Evolutionary conservation across 169 alveolate species (phyloP).

Genomic region (Plasmodium gallinaceum): DNA sequence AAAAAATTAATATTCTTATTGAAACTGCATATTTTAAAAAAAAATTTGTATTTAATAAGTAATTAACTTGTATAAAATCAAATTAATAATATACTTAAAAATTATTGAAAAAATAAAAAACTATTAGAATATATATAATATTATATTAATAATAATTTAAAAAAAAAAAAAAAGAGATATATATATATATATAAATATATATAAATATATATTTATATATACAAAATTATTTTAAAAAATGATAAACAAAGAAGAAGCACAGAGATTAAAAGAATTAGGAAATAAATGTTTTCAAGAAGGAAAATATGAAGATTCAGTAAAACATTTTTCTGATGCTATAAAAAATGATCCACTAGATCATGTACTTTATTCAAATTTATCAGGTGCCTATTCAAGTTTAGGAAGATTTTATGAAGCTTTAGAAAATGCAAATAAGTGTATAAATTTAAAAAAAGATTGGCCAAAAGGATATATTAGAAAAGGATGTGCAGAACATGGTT

Average conservation of each 20-base stretch:
- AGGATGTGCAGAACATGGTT: constrained; percentile 91
- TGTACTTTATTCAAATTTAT: constrained; percentile 94
- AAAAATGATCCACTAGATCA: constrained; percentile 92
- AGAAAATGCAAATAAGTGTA: constrained; percentile 93
- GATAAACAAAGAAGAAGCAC: constrained; percentile 83
- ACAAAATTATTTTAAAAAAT: constrained; percentile 8
- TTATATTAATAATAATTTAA: not conserved
- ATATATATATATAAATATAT: constrained; percentile 3
- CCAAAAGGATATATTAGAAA: constrained; percentile 94
- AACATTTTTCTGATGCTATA: constrained; percentile 94
- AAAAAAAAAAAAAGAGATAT: not conserved
- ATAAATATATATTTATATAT: not conserved
- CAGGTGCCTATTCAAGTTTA: constrained; percentile 94
- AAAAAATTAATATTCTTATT: too few species aligned
- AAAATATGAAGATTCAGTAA: constrained; percentile 92
- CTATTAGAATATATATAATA: not conserved
- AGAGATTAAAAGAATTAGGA: constrained; percentile 92
- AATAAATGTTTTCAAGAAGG: constrained; percentile 94
- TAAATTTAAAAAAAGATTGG: constrained; percentile 94
- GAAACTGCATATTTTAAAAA: too few species aligned
- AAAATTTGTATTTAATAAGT: too few species aligned
- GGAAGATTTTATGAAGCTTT: constrained; percentile 92
- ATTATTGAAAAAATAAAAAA: not conserved
- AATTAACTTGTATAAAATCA: too few species aligned
- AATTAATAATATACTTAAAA: not conserved